Evolutionary conservation across 495 filamentous ascomycete genomes (phyloP).

Genomic region (Pseudoneurospora amorphoporcata): DNA sequence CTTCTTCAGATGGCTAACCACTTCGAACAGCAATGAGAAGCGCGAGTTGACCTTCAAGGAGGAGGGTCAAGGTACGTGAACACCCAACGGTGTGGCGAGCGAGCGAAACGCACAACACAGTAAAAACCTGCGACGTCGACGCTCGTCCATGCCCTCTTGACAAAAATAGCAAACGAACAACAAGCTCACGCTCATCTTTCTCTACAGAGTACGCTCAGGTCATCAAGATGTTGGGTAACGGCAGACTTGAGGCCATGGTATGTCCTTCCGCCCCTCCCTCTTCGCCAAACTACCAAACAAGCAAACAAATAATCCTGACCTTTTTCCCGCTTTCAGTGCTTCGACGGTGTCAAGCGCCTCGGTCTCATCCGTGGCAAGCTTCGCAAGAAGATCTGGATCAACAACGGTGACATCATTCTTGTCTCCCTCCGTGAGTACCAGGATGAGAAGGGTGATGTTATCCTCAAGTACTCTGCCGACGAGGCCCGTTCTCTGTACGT

Average conservation of each 20-base stretch:
- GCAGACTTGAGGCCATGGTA: conserved; percentile 72
- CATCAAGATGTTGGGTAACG: conserved; percentile 97
- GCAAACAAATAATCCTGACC: neutral
- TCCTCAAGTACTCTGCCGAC: conserved; percentile 96
- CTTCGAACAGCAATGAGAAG: conserved; percentile 74
- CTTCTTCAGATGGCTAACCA: neutral
- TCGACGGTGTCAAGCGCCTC: conserved; percentile 82
- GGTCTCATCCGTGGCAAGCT: conserved; percentile 90
- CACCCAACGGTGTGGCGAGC: conserved; percentile 4
- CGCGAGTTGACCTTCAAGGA: conserved; percentile 97
- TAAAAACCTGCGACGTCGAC: neutral
- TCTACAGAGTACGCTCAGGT: conserved; percentile 88
- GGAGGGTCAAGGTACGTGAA: conserved; percentile 71
- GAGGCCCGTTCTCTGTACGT: conserved; percentile 73
- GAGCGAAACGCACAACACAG: neutral
- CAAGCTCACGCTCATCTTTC: conserved; percentile 9
- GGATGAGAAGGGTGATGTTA: conserved; percentile 97
- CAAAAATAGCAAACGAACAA: conserved; percentile 1
- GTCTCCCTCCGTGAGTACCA: conserved; percentile 96
- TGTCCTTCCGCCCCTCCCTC: neutral
- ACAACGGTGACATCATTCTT: conserved; percentile 97
- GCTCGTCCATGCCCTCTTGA: neutral
- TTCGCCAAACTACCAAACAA: neutral
- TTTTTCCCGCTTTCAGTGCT: conserved; percentile 82
- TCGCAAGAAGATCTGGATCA: conserved; percentile 97